Base-by-base conservation (phyloP, 495 filamentous ascomycete species). In the Polyplosphaeria fusca region DNA sequence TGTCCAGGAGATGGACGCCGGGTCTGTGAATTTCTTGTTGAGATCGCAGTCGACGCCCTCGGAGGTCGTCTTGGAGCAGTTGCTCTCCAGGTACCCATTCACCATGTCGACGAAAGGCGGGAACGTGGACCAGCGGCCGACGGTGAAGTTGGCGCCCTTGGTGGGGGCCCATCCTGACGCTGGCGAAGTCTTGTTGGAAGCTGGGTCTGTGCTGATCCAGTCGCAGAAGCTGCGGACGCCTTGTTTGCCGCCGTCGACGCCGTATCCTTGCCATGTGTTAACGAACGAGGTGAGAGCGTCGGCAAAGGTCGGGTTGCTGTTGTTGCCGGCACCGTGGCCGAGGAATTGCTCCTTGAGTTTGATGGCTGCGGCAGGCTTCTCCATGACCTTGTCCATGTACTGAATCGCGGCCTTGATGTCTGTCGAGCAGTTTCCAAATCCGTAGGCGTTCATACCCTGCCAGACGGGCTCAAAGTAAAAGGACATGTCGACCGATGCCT, bases 401-500 rank as follows among this genome's bases (percentile, higher is more conserved):
- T 70, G 44, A 16, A 79, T 64, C 9, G 77, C 78, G 5, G 77
- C 75, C 5, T 77, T 70, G 45, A 83, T 73, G 42, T 83, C 78
- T 3, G 66, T 64, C 14, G 79, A 78, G 54, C 82, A 85, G 64
- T 82, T 82, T 4, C 58, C 66, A 44, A 68, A 71, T 16, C 79
- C 79, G 28, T 79, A 74, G 1, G 64, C 65, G 4, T 74, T 70
- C 69, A 83, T 75, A n/a, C 76, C 78, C 4, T 72, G 73, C 52
- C 79, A 76, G 0, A 83, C 69, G 46, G 80, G 79, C 14, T 82
- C 80, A 51, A 73, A 81, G 57, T 81, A 84, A 13, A 73, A 61
- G 43, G 74, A 77, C 81, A 84, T 83, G 53, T 84, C 72, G 30
- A 79, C 63, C 5, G 64, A 71, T 3, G 81, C 81, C 62, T 85